Base-by-base conservation (phyloP, 176 grass and related monocot species). In the Luzula sylvatica region DNA sequence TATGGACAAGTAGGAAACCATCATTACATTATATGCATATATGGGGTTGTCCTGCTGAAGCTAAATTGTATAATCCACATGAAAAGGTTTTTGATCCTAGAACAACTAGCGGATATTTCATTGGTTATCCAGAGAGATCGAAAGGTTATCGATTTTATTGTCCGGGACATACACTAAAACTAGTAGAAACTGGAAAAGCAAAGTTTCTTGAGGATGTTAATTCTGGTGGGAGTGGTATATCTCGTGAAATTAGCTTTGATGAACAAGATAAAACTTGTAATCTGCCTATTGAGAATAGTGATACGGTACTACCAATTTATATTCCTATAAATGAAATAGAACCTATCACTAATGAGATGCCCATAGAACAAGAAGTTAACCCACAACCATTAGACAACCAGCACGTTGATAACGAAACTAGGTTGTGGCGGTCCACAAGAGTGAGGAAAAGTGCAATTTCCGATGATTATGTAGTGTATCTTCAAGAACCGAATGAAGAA, bases 381-480 rank as follows among this genome's bases (percentile, higher is more conserved):
- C n/a, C n/a, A n/a, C n/a, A n/a, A n/a, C n/a, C n/a, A n/a, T n/a
- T n/a, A n/a, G n/a, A n/a, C n/a, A n/a, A n/a, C n/a, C n/a, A n/a
- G n/a, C n/a, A n/a, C n/a, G n/a, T n/a, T n/a, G n/a, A n/a, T n/a
- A n/a, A n/a, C n/a, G n/a, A n/a, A n/a, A n/a, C n/a, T n/a, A n/a
- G n/a, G n/a, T n/a, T n/a, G n/a, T n/a, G n/a, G n/a, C n/a, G 9
- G 26, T 42, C 9, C 3, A 0, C 1, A 57, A 64, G 15, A 8
- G n/a, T 40, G 2, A 67, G 21, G 18, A 64, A 23, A 23, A 0
- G 1, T 0, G 1, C 16, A 13, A 58, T 65, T 56, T 43, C 0
- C 4, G 0, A 58, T 42, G 42, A 71, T 7, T 47, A 76, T n/a
- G 12, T 71, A 8, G 50, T 71, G 5, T 71, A 71, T 27, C 8